These are phyloP conservation scores for Russula olivacea DNA, from an alignment of 768 basidiomycete genomes.

Conservation along the genomic window DNA sequence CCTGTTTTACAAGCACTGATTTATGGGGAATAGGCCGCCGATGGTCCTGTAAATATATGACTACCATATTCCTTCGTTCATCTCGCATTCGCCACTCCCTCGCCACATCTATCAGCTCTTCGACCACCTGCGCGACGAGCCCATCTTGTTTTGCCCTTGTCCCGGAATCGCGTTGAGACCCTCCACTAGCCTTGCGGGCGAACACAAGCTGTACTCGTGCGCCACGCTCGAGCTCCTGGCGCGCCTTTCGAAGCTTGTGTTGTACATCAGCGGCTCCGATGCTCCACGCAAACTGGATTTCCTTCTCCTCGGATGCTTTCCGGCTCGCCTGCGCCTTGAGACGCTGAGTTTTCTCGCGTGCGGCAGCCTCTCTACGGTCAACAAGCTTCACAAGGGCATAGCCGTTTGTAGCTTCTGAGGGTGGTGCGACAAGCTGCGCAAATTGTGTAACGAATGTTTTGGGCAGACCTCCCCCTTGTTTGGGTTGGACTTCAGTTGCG, in stretches of 20 bases:
- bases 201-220: slow-evolving; percentile 31
- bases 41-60: slow-evolving; percentile 17
- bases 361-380: slow-evolving; percentile 10
- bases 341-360: slow-evolving; percentile 18
- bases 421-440: slow-evolving; percentile 21
- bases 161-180: neutral
- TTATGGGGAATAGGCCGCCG: slow-evolving; percentile 22
- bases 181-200: slow-evolving; percentile 28
- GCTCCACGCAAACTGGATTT: slow-evolving; percentile 37
- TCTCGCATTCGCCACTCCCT: slow-evolving; percentile 25
- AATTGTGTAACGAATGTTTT: slow-evolving; percentile 9
- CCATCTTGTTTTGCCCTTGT: slow-evolving; percentile 11
- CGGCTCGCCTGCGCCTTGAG: slow-evolving; percentile 10
- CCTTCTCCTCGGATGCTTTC: slow-evolving; percentile 29
- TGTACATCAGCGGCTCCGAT: slow-evolving; percentile 32
- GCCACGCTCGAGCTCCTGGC: slow-evolving; percentile 30
- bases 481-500: slow-evolving; percentile 2
- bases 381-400: slow-evolving; percentile 24
- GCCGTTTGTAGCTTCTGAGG: slow-evolving; percentile 20
- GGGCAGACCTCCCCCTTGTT: neutral
- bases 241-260: slow-evolving; percentile 36
- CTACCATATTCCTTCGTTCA: slow-evolving; percentile 12
- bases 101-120: slow-evolving; percentile 27
- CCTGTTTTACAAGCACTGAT: neutral
- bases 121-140: slow-evolving; percentile 20